phyloP scores from a whole-genome alignment of 495 filamentous ascomycete genomes.

The Annulohypoxylon maeteangense region DNA sequence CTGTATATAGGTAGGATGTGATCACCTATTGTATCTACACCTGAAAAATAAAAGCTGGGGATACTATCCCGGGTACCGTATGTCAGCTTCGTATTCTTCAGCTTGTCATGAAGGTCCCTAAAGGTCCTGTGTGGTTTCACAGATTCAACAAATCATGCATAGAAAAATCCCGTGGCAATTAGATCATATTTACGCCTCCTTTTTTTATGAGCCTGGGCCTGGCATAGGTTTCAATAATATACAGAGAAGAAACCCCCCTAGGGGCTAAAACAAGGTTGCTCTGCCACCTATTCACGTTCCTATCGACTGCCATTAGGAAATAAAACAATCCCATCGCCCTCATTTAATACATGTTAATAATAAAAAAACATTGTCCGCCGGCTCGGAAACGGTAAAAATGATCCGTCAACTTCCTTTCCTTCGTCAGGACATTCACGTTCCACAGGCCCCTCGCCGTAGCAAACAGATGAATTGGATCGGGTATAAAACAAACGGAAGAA shows the following conservation, averaged over 20 bases:
- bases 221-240: slow-evolving; percentile 46
- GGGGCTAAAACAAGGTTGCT: slow-evolving; percentile 20
- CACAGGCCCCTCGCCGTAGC: slow-evolving; percentile 43
- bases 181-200: slow-evolving; percentile 42
- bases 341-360: slow-evolving; percentile 38
- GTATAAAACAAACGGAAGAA: slow-evolving; percentile 47
- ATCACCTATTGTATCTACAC: background rate
- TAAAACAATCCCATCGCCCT: slow-evolving; percentile 24
- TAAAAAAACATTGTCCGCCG: slow-evolving; percentile 43
- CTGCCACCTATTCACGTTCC: slow-evolving; percentile 34
- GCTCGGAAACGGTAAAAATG: slow-evolving; percentile 38
- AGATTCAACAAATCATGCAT: slow-evolving; percentile 29
- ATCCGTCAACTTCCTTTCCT: slow-evolving; percentile 40
- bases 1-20: background rate
- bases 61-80: slow-evolving; percentile 7
- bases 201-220: slow-evolving; percentile 33
- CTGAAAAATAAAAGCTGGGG: slow-evolving; percentile 7
- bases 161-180: slow-evolving; percentile 22
- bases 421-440: slow-evolving; percentile 47
- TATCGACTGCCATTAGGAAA: slow-evolving; percentile 25
- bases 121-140: slow-evolving; percentile 33
- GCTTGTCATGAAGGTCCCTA: background rate
- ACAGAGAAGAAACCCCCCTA: slow-evolving; percentile 41
- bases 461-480: slow-evolving; percentile 47
- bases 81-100: slow-evolving; percentile 3